Percentiles rank a stretch among this genome's conserved stretches.
Conservation (phyloP, 495 filamentous ascomycete genomes). For the Aspergillus biplanus region DNA sequence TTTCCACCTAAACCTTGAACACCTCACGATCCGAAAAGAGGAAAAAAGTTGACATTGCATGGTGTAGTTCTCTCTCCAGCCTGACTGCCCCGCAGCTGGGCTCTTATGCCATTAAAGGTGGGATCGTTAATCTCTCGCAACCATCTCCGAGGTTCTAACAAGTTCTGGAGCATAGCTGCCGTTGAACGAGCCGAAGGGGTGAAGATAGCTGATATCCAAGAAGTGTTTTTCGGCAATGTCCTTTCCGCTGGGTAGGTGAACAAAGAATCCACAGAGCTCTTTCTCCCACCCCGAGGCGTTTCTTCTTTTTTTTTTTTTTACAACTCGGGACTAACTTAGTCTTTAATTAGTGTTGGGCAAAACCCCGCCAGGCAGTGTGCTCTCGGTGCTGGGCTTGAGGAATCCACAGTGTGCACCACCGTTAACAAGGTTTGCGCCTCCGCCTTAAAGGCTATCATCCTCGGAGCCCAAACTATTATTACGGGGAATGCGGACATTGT, state of each 20-base stretch:
- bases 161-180: slow-evolving; percentile 59
- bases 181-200: slow-evolving; percentile 83
- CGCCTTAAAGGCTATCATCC: slow-evolving; percentile 87
- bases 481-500: slow-evolving; percentile 89
- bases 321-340: background rate
- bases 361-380: slow-evolving; percentile 95
- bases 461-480: slow-evolving; percentile 95
- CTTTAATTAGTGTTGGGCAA: slow-evolving; percentile 76
- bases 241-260: slow-evolving; percentile 82
- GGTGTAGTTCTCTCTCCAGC: slow-evolving; percentile 76
- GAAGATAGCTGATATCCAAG: slow-evolving; percentile 83
- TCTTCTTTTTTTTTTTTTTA: slow-evolving; percentile 13
- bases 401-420: slow-evolving; percentile 83
- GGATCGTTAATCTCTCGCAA: slow-evolving; percentile 17
- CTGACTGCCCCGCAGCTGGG: slow-evolving; percentile 85
- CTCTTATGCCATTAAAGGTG: slow-evolving; percentile 89
- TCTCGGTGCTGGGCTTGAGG: slow-evolving; percentile 78
- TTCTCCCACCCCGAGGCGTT: background rate
- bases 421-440: slow-evolving; percentile 99
- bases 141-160: slow-evolving; percentile 23
- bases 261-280: background rate
- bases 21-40: background rate
- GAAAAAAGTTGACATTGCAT: slow-evolving; percentile 20
- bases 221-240: slow-evolving; percentile 98
- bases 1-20: background rate